Evolutionary conservation across 169 alveolate genomes (phyloP).

Genomic region (Perkinsus chesapeaki): DNA sequence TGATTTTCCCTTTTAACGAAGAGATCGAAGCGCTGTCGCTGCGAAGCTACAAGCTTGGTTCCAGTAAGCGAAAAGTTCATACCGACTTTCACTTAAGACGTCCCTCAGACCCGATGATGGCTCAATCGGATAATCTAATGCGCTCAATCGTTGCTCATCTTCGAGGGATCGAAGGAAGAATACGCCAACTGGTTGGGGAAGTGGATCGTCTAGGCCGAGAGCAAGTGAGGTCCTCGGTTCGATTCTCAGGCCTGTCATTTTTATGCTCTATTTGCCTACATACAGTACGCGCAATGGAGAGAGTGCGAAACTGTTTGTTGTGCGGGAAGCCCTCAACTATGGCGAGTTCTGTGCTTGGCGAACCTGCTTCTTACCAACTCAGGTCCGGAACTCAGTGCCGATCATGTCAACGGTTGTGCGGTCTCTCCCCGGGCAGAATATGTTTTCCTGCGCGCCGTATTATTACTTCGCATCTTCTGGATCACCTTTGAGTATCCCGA

Average conservation of each 20-base stretch:
- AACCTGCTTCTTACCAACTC: too few relatives aligned
- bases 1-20: background rate
- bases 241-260: too few relatives aligned
- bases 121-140: background rate
- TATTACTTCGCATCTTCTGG: background rate
- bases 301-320: too few relatives aligned
- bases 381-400: too few relatives aligned
- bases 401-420: too few relatives aligned
- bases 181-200: background rate
- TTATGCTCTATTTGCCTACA: too few relatives aligned
- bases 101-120: background rate
- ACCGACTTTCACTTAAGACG: background rate
- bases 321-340: too few relatives aligned
- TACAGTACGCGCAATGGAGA: too few relatives aligned
- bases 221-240: too few relatives aligned
- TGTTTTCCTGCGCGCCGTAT: background rate
- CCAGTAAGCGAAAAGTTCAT: background rate
- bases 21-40: background rate
- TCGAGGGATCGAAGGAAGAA: background rate
- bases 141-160: background rate
- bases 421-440: background rate
- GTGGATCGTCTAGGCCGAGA: too few relatives aligned
- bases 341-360: too few relatives aligned
- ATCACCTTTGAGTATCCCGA: too few relatives aligned
- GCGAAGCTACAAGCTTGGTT: background rate